Conservation (phyloP, 1,284 basidiomycete species). For the Ustilago lituana region DNA sequence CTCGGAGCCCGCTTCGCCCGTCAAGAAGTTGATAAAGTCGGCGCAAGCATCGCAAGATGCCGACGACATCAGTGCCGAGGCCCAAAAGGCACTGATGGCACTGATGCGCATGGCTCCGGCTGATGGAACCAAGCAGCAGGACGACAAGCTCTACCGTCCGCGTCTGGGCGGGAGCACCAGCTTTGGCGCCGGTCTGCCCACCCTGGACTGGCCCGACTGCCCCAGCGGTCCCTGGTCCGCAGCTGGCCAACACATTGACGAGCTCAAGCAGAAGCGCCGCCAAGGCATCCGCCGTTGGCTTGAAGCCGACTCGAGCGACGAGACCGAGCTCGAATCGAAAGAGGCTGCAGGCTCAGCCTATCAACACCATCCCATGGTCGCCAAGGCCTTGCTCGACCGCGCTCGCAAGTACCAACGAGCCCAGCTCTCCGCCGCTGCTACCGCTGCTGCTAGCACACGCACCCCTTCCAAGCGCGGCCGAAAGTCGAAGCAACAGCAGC, state of each 20-base stretch:
- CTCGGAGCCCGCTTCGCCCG: slow-evolving; percentile 43
- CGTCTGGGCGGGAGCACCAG: slow-evolving; percentile 31
- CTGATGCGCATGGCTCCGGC: slow-evolving; percentile 16
- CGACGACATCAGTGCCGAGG: slow-evolving; percentile 17
- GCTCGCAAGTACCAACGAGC: slow-evolving; percentile 40
- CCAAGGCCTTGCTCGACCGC: slow-evolving; percentile 58
- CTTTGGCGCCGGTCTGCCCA: slow-evolving; percentile 26
- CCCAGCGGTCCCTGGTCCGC: slow-evolving; percentile 46
- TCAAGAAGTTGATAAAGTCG: slow-evolving; percentile 24
- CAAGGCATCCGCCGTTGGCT: slow-evolving; percentile 48
- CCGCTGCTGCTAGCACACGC: slow-evolving; percentile 6
- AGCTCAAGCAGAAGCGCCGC: slow-evolving; percentile 36
- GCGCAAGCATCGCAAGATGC: slow-evolving; percentile 5
- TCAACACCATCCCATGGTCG: slow-evolving; percentile 62
- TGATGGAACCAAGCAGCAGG: slow-evolving; percentile 8
- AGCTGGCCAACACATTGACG: slow-evolving; percentile 42
- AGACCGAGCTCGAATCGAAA: slow-evolving; percentile 18
- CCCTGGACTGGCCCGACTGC: slow-evolving; percentile 51
- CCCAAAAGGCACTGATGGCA: slow-evolving; percentile 23
- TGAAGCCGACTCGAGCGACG: slow-evolving; percentile 41
- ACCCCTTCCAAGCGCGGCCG: slow-evolving; percentile 30
- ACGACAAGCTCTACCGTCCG: slow-evolving; percentile 25
- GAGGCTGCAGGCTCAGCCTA: slow-evolving; percentile 20
- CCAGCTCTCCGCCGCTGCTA: slow-evolving; percentile 26
- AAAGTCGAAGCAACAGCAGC: slow-evolving; percentile 27